Percentiles rank a stretch among this genome's conserved stretches.
phyloP scores from a whole-genome alignment of 495 filamentous ascomycete genomes.

The Aspergillus sclerotioniger region DNA sequence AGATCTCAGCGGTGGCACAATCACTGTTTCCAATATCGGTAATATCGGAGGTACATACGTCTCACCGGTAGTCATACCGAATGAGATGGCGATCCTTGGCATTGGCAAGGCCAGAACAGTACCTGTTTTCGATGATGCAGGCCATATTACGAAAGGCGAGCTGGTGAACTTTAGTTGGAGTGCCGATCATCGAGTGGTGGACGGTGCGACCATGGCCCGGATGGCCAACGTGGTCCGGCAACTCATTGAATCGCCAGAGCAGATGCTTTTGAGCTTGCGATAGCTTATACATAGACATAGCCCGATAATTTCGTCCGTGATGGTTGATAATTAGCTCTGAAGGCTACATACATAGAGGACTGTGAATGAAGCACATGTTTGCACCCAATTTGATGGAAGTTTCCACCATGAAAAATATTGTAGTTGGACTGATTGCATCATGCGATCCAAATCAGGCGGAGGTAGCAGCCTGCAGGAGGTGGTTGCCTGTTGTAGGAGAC shows the following conservation, averaged over 20 bases:
- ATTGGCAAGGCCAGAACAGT: slow-evolving; percentile 73
- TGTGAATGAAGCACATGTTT: background rate
- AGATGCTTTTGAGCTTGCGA: slow-evolving; percentile 64
- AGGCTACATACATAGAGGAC: slow-evolving; percentile 3
- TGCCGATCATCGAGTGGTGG: slow-evolving; percentile 91
- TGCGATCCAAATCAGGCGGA: no score
- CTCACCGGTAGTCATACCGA: slow-evolving; percentile 82
- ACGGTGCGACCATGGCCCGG: slow-evolving; percentile 90
- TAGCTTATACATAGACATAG: slow-evolving; percentile 19
- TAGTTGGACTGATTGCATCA: no score
- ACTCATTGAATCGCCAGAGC: slow-evolving; percentile 78
- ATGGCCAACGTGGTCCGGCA: slow-evolving; percentile 76
- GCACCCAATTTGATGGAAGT: background rate
- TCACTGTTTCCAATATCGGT: slow-evolving; percentile 97
- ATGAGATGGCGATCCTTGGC: slow-evolving; percentile 89
- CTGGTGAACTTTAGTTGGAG: slow-evolving; percentile 94
- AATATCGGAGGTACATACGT: slow-evolving; percentile 92
- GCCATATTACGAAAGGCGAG: slow-evolving; percentile 85
- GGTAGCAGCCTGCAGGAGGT: no score
- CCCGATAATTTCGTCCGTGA: background rate
- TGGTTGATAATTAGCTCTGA: background rate
- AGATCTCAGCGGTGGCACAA: slow-evolving; percentile 83
- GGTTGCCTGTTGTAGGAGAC: no score
- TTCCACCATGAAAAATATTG: no score
- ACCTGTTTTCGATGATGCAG: slow-evolving; percentile 72